Evolutionary conservation across 495 filamentous ascomycete genomes (phyloP).

Genomic region (Hypoxylon crocopeplum): DNA sequence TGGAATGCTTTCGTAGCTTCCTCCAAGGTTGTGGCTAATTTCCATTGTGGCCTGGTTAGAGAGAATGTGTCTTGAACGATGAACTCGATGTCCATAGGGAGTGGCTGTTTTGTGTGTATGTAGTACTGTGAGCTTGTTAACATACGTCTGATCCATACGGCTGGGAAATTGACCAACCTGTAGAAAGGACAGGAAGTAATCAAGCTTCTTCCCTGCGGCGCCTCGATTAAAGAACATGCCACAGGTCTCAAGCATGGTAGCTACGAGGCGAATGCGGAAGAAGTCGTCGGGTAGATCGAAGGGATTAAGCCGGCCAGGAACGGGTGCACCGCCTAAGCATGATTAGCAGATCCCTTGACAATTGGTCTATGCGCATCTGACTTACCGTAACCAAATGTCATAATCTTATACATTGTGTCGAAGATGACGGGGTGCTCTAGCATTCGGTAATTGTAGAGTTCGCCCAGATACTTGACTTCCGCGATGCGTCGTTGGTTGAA

Average conservation of each 20-base stretch:
- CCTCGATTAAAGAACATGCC: constrained; percentile 96
- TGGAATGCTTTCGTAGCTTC: constrained; percentile 87
- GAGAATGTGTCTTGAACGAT: constrained; percentile 92
- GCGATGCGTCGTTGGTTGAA: constrained; percentile 96
- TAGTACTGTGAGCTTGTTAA: constrained; percentile 73
- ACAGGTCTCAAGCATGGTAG: constrained; percentile 91
- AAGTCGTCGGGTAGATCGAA: constrained; percentile 94
- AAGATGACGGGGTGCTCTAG: constrained; percentile 96
- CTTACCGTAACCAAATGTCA: constrained; percentile 86
- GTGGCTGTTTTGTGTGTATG: constrained; percentile 86
- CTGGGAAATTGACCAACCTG: constrained; percentile 55
- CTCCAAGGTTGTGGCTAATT: constrained; percentile 76
- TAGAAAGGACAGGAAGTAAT: constrained; percentile 97
- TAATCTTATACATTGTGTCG: constrained; percentile 90
- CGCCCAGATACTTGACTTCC: constrained; percentile 94
- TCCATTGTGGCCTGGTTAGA: constrained; percentile 87
- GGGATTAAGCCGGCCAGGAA: constrained; percentile 72
- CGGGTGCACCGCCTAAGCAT: constrained; percentile 75
- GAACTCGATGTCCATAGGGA: constrained; percentile 98
- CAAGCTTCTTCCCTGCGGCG: constrained; percentile 92
- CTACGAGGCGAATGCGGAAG: constrained; percentile 90
- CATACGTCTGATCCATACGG: neutral
- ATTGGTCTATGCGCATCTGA: neutral
- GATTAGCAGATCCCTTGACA: constrained; percentile 18
- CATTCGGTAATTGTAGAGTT: constrained; percentile 98